Evolutionary conservation across 495 filamentous ascomycete species (phyloP), one percentile per base, ranked within the genome.

Genomic region (Daldinia concentrica): DNA sequence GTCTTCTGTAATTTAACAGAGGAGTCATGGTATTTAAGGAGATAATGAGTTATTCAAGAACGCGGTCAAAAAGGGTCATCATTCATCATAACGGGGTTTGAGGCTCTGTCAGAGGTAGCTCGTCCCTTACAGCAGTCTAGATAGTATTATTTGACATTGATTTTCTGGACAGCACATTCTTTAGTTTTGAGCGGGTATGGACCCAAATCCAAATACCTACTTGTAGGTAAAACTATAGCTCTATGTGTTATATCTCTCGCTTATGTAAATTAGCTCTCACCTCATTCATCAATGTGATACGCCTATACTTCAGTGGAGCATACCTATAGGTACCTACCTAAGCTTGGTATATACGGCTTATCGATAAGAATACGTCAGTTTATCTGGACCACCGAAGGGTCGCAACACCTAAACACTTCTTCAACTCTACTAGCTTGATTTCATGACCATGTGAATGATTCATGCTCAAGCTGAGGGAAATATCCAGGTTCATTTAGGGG

Each of bases 301-400:
- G 15, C 6, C 3, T 45, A 4, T 45, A 2, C 17, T 45, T 22
- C 41, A 8, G 17, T 45, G 34, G 34, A 36, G 34, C 34, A 36
- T 36, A n/a, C n/a, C n/a, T n/a, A n/a, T n/a, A 30, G 29, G 29
- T 30, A 30, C 29, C 3, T 30, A 6, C 2, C 3, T 30, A 6
- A 27, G 26, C 29, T 6, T 30, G 6, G 6, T 30, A 30, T 30
- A 30, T 36, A 48, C 6, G 3, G 0, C 30, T 65, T 70, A 70
- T 70, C 68, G 68, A 70, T 70, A 70, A 70, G 45, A 34, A 19
- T 70, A 70, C 68, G 68, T 70, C 68, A 70, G 56, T 70, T 70
- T 37, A 63, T 27, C 22, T 19, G 12, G 30, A 48, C 43, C 43
- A 19, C 19, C 19, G 8, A 48, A 48, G 43, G 12, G 17, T 41